Evolutionary conservation across 176 grass and related monocot genomes (phyloP).

Genomic region (Carex kokanica): DNA sequence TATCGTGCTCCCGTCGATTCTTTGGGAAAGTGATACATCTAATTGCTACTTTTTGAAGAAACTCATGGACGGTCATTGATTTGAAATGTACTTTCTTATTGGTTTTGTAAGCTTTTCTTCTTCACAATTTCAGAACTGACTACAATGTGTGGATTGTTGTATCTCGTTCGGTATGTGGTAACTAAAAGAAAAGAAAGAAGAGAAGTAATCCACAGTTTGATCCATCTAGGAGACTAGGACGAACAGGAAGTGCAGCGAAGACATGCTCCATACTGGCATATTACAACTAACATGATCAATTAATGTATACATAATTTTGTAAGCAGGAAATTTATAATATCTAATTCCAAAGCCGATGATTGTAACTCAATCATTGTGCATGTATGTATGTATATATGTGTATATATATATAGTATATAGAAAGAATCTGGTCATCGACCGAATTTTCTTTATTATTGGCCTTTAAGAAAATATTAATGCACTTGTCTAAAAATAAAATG

Average conservation of each 20-base stretch:
- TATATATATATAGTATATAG: constrained; percentile 18
- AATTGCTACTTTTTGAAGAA: constrained; percentile 9
- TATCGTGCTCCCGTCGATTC: constrained; percentile 7
- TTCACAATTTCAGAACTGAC: neutral
- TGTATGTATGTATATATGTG: neutral
- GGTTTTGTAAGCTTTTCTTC: constrained; percentile 5
- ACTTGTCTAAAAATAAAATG: neutral
- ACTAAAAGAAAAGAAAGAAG: neutral
- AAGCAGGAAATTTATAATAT: constrained; percentile 4
- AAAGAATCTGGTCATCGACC: constrained; percentile 10
- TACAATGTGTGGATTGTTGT: neutral
- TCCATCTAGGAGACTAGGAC: neutral
- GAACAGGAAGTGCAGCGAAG: neutral
- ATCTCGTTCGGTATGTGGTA: neutral
- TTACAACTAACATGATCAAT: constrained; percentile 1
- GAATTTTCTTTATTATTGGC: neutral
- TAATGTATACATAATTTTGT: constrained; percentile 13
- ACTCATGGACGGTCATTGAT: neutral
- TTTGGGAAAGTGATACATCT: constrained; percentile 7
- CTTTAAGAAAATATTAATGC: too few species aligned
- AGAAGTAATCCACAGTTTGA: constrained; percentile 5
- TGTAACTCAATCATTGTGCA: constrained; percentile 13
- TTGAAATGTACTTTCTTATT: constrained; percentile 3
- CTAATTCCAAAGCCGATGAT: neutral
- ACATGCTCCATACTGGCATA: neutral